A percentile compares a stretch with the other conserved stretches of the same genome.
Conservation (phyloP, 495 filamentous ascomycete genomes). For the Penicillium psychrofluorescens region DNA sequence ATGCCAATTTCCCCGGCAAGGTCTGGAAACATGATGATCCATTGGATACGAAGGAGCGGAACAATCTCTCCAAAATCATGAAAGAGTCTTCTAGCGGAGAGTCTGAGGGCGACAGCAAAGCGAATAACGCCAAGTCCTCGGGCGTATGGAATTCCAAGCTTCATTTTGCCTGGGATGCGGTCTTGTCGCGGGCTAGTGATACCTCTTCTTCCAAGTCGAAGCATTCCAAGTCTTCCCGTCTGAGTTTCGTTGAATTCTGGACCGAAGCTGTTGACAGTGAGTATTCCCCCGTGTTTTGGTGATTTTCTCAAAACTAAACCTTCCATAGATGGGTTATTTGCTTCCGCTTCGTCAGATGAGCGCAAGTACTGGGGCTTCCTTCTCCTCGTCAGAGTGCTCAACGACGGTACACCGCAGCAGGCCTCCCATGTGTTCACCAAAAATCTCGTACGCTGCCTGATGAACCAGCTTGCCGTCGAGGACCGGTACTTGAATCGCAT, state of each 20-base stretch:
- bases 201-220: slow-evolving; percentile 16
- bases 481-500: slow-evolving; percentile 80
- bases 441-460: slow-evolving; percentile 74
- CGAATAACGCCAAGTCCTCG: slow-evolving; percentile 45
- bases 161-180: slow-evolving; percentile 81
- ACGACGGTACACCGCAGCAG: slow-evolving; percentile 36
- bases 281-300: slow-evolving; percentile 17
- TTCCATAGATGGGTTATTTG: slow-evolving; percentile 66
- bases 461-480: slow-evolving; percentile 78
- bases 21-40: slow-evolving; percentile 70
- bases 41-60: slow-evolving; percentile 54
- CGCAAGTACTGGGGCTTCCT: slow-evolving; percentile 88
- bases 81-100: slow-evolving; percentile 60
- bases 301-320: slow-evolving; percentile 3
- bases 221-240: slow-evolving; percentile 25
- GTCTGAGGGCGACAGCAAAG: slow-evolving; percentile 34
- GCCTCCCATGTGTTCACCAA: slow-evolving; percentile 62
- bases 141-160: slow-evolving; percentile 74
- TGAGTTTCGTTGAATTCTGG: slow-evolving; percentile 75
- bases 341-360: slow-evolving; percentile 69
- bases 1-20: slow-evolving; percentile 54
- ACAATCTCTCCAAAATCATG: slow-evolving; percentile 62
- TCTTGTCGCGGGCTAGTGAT: slow-evolving; percentile 45
- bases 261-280: slow-evolving; percentile 78
- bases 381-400: slow-evolving; percentile 67